Evolutionary conservation across 768 basidiomycete species (phyloP).

Genomic region (Collybiopsis luxurians): DNA sequence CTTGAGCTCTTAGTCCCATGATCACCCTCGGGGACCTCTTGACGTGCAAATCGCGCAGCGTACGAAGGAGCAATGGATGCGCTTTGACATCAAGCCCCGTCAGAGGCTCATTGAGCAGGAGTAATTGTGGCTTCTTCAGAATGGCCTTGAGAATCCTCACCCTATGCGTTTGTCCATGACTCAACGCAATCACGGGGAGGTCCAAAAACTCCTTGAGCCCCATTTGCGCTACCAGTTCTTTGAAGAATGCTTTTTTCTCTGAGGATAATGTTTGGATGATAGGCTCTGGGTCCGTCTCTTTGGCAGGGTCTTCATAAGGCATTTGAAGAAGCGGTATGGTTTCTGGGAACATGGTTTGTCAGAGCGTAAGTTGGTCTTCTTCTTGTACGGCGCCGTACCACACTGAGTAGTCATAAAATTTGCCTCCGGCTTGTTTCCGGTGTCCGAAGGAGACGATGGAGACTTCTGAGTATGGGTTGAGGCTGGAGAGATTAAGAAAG

Average conservation of each 20-base stretch:
- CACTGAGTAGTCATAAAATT: slow-evolving; percentile 91
- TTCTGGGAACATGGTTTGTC: slow-evolving; percentile 65
- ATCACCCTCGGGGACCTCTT: slow-evolving; percentile 54
- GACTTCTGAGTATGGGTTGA: slow-evolving; percentile 49
- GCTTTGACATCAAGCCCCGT: slow-evolving; percentile 74
- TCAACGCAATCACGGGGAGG: slow-evolving; percentile 79
- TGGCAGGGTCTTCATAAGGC: slow-evolving; percentile 20
- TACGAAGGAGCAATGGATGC: slow-evolving; percentile 50
- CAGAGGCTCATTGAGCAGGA: slow-evolving; percentile 90
- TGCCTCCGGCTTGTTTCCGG: slow-evolving; percentile 56
- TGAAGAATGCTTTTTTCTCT: slow-evolving; percentile 38
- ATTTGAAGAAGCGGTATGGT: slow-evolving; percentile 28
- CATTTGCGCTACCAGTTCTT: slow-evolving; percentile 52
- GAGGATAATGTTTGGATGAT: not conserved
- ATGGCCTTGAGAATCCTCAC: slow-evolving; percentile 82
- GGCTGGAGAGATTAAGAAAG: slow-evolving; percentile 43
- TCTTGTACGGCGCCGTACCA: slow-evolving; percentile 88
- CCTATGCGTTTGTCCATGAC: slow-evolving; percentile 88
- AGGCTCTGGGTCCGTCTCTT: slow-evolving; percentile 14
- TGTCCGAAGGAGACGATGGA: slow-evolving; percentile 68
- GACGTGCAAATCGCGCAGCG: slow-evolving; percentile 54
- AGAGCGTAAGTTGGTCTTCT: slow-evolving; percentile 75
- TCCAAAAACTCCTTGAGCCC: slow-evolving; percentile 66
- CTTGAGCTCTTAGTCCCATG: slow-evolving; percentile 66
- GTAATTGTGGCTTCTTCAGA: slow-evolving; percentile 62